These are phyloP conservation scores for Candida railenensis DNA, from an alignment of 805 yeast genomes.

Conservation along the genomic window DNA sequence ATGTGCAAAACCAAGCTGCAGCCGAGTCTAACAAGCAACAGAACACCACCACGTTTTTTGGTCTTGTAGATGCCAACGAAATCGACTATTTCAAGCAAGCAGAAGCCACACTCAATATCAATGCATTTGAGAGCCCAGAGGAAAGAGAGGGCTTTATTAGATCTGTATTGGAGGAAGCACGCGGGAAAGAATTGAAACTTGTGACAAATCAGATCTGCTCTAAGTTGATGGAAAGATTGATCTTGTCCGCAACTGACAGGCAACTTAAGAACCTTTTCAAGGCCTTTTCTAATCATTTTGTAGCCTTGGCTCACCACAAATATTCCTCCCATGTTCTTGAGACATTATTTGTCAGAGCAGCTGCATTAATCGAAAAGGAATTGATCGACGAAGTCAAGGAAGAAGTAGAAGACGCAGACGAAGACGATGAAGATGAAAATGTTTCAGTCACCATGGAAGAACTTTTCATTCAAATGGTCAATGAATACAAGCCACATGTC, in stretches of 20 bases:
- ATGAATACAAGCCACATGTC: constrained; percentile 63
- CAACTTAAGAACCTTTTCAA: constrained; percentile 67
- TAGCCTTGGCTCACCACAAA: constrained; percentile 78
- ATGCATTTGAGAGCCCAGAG: constrained; percentile 72
- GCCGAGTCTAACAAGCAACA: constrained; percentile 12
- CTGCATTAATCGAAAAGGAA: constrained; percentile 75
- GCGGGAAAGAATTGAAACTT: constrained; percentile 86
- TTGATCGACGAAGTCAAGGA: constrained; percentile 42
- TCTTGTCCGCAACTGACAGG: constrained; percentile 60
- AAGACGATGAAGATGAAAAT: constrained; percentile 33
- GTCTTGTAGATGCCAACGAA: constrained; percentile 80
- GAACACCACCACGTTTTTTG: constrained; percentile 59
- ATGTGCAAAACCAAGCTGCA: constrained; percentile 8
- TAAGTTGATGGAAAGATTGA: constrained; percentile 82
- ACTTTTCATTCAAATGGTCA: constrained; percentile 60
- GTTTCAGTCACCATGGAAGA: constrained; percentile 60
- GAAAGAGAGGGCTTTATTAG: constrained; percentile 71
- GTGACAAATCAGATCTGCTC: constrained; percentile 96
- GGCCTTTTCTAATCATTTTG: constrained; percentile 71
- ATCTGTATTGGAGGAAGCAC: constrained; percentile 80
- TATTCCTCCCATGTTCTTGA: constrained; percentile 94
- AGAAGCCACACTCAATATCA: constrained; percentile 77
- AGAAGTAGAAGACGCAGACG: constrained; percentile 25
- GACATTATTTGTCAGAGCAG: constrained; percentile 72
- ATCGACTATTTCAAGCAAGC: constrained; percentile 91